These are phyloP conservation scores for Boechera stricta DNA, from an alignment of 345 rosid species.

Conservation along the genomic window DNA sequence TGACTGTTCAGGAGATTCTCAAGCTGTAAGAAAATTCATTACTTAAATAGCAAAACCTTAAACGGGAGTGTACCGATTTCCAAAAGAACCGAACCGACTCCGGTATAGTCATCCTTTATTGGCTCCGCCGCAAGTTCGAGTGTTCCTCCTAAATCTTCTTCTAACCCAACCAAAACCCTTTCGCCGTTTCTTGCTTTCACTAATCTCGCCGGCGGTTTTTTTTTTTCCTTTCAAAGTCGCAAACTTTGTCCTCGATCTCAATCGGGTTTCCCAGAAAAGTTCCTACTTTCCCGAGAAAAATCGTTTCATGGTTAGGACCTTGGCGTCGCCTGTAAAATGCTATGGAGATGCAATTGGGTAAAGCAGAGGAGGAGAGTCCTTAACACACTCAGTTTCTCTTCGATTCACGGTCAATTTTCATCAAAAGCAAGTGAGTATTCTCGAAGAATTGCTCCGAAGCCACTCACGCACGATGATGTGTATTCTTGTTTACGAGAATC, in stretches of 20 bases:
- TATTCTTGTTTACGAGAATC: constrained; percentile 53
- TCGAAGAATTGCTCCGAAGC: constrained; percentile 14
- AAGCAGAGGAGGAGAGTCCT: constrained; percentile 42
- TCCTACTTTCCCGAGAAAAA: not conserved
- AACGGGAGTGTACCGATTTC: constrained; percentile 30
- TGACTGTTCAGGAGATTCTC: not conserved
- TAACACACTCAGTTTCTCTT: constrained; percentile 36
- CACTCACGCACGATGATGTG: constrained; percentile 56
- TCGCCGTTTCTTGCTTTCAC: constrained; percentile 8
- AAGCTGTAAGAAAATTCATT: not conserved
- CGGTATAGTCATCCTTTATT: constrained; percentile 18
- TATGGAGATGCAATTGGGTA: constrained; percentile 51
- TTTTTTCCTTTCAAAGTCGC: not conserved
- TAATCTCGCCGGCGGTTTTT: not conserved
- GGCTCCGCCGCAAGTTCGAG: constrained; percentile 25
- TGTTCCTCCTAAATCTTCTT: constrained; percentile 1
- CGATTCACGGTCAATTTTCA: constrained; percentile 31
- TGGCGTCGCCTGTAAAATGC: constrained; percentile 41
- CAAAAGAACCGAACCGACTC: constrained; percentile 23
- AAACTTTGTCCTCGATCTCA: constrained; percentile 17
- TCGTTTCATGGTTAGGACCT: constrained; percentile 39
- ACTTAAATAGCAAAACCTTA: not conserved
- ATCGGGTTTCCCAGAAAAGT: constrained; percentile 2
- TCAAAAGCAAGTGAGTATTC: constrained; percentile 1
- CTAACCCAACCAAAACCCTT: constrained; percentile 26